Percentiles rank a stretch among this genome's conserved stretches.
Conservation (phyloP, 441 rosid genomes). For the Adansonia madagascariensis region DNA sequence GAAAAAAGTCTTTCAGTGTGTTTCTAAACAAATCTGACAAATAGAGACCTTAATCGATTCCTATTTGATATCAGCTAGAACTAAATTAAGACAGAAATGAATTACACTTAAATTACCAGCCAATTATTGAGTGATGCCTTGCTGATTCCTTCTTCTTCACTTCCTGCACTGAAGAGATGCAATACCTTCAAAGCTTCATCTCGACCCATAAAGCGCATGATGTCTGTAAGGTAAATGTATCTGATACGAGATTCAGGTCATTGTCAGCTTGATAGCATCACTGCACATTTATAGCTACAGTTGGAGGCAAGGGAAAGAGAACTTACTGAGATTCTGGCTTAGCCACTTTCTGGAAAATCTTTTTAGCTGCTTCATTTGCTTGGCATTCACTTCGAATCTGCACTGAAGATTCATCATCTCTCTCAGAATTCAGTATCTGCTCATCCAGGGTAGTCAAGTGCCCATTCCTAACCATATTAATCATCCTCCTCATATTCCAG, state of each 20-base stretch:
- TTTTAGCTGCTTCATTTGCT: slow-evolving; percentile 70
- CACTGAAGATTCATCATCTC: slow-evolving; percentile 49
- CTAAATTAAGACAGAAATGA: not conserved
- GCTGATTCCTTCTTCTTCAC: slow-evolving; percentile 50
- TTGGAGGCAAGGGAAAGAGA: not conserved
- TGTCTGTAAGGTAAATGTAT: slow-evolving; percentile 55
- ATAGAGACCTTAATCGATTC: not conserved
- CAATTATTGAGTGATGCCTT: slow-evolving; percentile 53
- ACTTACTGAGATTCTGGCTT: slow-evolving; percentile 55
- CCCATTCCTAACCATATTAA: slow-evolving; percentile 50
- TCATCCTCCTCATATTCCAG: slow-evolving; percentile 67
- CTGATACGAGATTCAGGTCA: slow-evolving; percentile 34
- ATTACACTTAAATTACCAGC: slow-evolving; percentile 46
- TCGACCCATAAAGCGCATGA: slow-evolving; percentile 58
- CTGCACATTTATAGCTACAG: not conserved
- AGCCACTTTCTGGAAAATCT: slow-evolving; percentile 64
- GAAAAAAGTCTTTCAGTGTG: not conserved
- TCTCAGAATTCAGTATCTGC: slow-evolving; percentile 46
- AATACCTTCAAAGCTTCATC: slow-evolving; percentile 56
- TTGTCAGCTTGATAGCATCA: not conserved
- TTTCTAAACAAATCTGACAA: not conserved
- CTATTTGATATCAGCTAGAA: not conserved
- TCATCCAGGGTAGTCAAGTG: slow-evolving; percentile 57
- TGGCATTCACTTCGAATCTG: slow-evolving; percentile 61
- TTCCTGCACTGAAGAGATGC: slow-evolving; percentile 45